Conservation (phyloP, 805 yeast genomes). For the Pichia cephalocereana region DNA sequence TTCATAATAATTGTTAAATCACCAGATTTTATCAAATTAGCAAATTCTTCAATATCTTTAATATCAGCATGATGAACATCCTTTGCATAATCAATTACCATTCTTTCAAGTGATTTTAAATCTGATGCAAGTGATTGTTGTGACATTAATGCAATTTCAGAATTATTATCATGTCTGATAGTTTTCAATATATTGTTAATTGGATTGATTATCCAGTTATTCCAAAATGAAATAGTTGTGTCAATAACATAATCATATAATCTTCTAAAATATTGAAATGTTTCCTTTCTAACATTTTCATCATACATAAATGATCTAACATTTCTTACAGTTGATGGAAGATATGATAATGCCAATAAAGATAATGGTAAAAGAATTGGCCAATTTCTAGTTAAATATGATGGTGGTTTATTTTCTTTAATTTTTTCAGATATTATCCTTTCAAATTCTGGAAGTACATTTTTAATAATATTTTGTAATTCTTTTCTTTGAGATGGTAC, state of each 20-base stretch:
- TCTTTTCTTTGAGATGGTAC: background rate
- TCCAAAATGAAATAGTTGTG: conserved; percentile 57
- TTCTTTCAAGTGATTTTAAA: conserved; percentile 70
- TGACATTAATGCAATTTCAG: conserved; percentile 67
- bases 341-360: conserved; percentile 24
- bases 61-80: conserved; percentile 23
- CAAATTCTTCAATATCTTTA: conserved; percentile 24
- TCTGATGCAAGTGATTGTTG: conserved; percentile 74
- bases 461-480: background rate
- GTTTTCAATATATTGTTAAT: conserved; percentile 62
- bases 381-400: conserved; percentile 9
- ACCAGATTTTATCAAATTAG: conserved; percentile 52
- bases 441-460: conserved; percentile 2
- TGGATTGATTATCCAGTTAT: conserved; percentile 81
- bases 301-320: conserved; percentile 33
- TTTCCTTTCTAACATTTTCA: conserved; percentile 44
- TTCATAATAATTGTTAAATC: conserved; percentile 73
- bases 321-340: conserved; percentile 44
- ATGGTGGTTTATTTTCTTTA: conserved; percentile 4
- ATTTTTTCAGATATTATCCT: background rate
- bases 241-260: conserved; percentile 48
- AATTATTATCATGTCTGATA: conserved; percentile 72
- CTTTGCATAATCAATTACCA: conserved; percentile 67
- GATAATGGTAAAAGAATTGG: conserved; percentile 3
- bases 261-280: conserved; percentile 32